Evolutionary conservation across 441 rosid genomes (phyloP), one percentile per base, ranked within the genome.

Genomic region (Adansonia gregorii): DNA sequence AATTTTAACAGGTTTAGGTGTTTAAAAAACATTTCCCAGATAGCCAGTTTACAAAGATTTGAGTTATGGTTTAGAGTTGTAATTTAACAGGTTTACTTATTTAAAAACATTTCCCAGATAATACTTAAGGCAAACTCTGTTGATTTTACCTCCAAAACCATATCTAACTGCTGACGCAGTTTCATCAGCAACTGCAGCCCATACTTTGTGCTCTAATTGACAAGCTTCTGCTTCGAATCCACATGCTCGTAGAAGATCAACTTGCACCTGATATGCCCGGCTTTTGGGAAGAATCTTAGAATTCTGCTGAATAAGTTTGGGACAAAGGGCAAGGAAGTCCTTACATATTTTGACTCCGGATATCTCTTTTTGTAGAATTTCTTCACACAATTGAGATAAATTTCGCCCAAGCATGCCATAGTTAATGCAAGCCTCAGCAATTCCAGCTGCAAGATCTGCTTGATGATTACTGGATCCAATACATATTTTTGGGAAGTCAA

Each of bases 121-220:
- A 68, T 68, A 22, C 22, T 24, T 9, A 71, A 71, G 14, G 46
- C 63, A 54, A 17, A 72, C 65, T 15, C 49, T 35, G 9, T 31
- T 49, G 48, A 65, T 9, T 64, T 64, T 87, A 95, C 99, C 99
- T 94, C 70, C 83, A 82, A 95, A 95, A 52, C 93, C 95, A 76
- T 94, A 92, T 90, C 97, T 91, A 77, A 95, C 95, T 60, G 97
- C 97, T 65, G 93, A 88, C 76, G 97, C 98, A 81, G 99, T 95
- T 86, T 95, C 99, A 82, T 91, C 97, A 75, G 97, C 98, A 81
- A 94, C 94, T 75, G 99, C 97, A 79, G 88, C 87, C 98, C 98
- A 94, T 73, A 92, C 93, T 80, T 86, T 88, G 70, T 83, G 87
- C 73, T 95, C 98, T 86, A 90, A 70, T 70, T 89, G 83, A 72